Evolutionary conservation across 352 stramenopile species (phyloP).

Genomic region (Phytophthora vignae): DNA sequence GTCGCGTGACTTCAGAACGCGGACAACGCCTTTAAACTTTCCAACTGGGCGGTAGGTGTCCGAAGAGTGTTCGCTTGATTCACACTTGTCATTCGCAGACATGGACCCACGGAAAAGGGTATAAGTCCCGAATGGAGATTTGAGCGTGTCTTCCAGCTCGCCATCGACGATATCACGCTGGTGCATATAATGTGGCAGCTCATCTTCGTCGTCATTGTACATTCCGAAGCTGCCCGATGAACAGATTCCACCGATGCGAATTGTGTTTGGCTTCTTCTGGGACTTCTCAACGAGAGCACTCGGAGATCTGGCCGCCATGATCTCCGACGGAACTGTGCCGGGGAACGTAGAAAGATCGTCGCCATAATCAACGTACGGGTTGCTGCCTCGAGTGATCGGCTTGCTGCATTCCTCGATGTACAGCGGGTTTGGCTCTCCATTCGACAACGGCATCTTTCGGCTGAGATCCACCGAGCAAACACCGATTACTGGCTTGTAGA

Average conservation of each 20-base stretch:
- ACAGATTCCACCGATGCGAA: conserved; percentile 14
- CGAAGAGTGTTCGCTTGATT: conserved; percentile 30
- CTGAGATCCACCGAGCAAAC: conserved; percentile 78
- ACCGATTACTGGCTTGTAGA: conserved; percentile 84
- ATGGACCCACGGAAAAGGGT: conserved; percentile 68
- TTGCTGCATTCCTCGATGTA: conserved; percentile 56
- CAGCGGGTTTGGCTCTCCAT: conserved; percentile 66
- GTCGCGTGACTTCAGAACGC: conserved; percentile 75
- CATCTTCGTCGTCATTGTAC: conserved; percentile 62
- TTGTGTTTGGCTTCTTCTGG: conserved; percentile 19
- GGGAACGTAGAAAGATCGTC: conserved; percentile 71
- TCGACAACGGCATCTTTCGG: conserved; percentile 77
- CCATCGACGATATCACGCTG: conserved; percentile 58
- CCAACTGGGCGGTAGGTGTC: conserved; percentile 70
- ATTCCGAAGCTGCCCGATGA: conserved; percentile 42
- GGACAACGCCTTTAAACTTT: conserved; percentile 91
- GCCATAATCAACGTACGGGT: conserved; percentile 72
- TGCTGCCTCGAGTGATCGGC: conserved; percentile 37
- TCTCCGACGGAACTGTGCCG: conserved; percentile 42
- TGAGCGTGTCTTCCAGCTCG: conserved; percentile 72
- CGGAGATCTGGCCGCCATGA: conserved; percentile 23
- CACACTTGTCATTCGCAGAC: conserved; percentile 46
- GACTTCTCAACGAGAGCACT: conserved; percentile 6
- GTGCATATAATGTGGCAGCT: conserved; percentile 76
- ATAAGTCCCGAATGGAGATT: conserved; percentile 88